These are phyloP conservation scores for Babesia caballi DNA, from an alignment of 169 alveolate genomes.

Conservation along the genomic window DNA sequence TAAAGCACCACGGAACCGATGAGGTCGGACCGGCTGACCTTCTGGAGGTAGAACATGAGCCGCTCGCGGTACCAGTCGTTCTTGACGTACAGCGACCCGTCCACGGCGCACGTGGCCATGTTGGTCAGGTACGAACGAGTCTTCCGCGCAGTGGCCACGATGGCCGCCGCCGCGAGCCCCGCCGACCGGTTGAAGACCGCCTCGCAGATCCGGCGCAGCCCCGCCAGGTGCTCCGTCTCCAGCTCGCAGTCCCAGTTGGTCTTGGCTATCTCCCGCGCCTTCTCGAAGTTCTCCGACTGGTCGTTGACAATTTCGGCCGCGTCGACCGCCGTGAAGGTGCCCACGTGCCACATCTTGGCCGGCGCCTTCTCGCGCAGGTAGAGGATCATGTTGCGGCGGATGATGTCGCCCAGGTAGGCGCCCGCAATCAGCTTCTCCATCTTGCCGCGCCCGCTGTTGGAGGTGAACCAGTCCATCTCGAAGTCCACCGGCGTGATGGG, in stretches of 20 bases:
- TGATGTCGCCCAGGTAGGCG: slow-evolving; percentile 86
- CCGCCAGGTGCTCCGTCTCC: slow-evolving; percentile 50
- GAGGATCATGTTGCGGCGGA: slow-evolving; percentile 72
- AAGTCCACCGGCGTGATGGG: slow-evolving; percentile 82
- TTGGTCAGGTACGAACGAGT: slow-evolving; percentile 71
- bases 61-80: slow-evolving; percentile 80
- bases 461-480: slow-evolving; percentile 78
- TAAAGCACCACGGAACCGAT: slow-evolving; percentile 63
- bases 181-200: slow-evolving; percentile 82
- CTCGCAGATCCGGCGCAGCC: slow-evolving; percentile 70
- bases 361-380: slow-evolving; percentile 80
- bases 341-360: slow-evolving; percentile 71
- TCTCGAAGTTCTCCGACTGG: slow-evolving; percentile 54
- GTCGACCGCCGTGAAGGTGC: slow-evolving; percentile 69
- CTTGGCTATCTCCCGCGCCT: slow-evolving; percentile 63
- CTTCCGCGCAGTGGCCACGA: slow-evolving; percentile 77
- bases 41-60: slow-evolving; percentile 64
- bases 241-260: slow-evolving; percentile 73
- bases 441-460: slow-evolving; percentile 81
- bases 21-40: slow-evolving; percentile 69
- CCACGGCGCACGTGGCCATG: slow-evolving; percentile 77
- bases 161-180: slow-evolving; percentile 82
- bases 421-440: slow-evolving; percentile 87
- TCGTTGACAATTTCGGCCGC: slow-evolving; percentile 76
- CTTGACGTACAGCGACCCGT: slow-evolving; percentile 82